Evolutionary conservation across 1,284 basidiomycete genomes (phyloP).

Genomic region (Mycosarcoma mackinlayi): DNA sequence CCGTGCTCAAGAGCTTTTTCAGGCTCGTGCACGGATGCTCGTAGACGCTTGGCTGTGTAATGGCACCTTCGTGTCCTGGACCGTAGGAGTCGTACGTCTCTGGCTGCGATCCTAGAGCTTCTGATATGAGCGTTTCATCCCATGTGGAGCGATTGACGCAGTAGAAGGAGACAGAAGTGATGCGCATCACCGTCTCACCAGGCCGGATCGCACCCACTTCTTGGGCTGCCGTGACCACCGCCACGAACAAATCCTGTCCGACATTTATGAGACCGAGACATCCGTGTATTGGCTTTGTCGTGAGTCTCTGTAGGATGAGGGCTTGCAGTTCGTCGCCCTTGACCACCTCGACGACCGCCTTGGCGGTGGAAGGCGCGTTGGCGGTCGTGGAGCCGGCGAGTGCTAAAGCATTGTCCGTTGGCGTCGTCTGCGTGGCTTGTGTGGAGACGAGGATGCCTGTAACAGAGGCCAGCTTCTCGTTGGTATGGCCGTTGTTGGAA

Average conservation of each 20-base stretch:
- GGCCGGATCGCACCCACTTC: slow-evolving; percentile 54
- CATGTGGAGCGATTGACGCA: slow-evolving; percentile 58
- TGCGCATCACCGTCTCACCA: slow-evolving; percentile 47
- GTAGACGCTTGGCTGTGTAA: slow-evolving; percentile 69
- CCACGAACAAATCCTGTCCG: slow-evolving; percentile 61
- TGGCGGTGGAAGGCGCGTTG: slow-evolving; percentile 17
- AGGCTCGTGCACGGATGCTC: slow-evolving; percentile 92
- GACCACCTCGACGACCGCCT: slow-evolving; percentile 53
- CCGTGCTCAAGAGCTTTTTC: slow-evolving; percentile 88
- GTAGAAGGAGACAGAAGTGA: slow-evolving; percentile 60
- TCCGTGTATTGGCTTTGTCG: slow-evolving; percentile 40
- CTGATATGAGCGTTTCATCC: slow-evolving; percentile 53
- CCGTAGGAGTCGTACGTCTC: slow-evolving; percentile 43
- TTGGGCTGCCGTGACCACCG: slow-evolving; percentile 49
- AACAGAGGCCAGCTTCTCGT: slow-evolving; percentile 16
- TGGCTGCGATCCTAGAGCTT: slow-evolving; percentile 27
- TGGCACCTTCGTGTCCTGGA: slow-evolving; percentile 31
- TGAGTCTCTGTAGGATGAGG: slow-evolving; percentile 34
- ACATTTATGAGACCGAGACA: slow-evolving; percentile 63
- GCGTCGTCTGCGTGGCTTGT: slow-evolving; percentile 12
- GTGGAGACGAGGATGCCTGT: slow-evolving; percentile 43
- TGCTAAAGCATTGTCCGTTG: slow-evolving; percentile 14
- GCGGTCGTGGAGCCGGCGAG: slow-evolving; percentile 23
- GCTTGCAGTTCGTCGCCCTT: slow-evolving; percentile 32
- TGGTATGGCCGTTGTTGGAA: background rate